phyloP scores from a whole-genome alignment of 331 rosid species.

The Malus hybrid region DNA sequence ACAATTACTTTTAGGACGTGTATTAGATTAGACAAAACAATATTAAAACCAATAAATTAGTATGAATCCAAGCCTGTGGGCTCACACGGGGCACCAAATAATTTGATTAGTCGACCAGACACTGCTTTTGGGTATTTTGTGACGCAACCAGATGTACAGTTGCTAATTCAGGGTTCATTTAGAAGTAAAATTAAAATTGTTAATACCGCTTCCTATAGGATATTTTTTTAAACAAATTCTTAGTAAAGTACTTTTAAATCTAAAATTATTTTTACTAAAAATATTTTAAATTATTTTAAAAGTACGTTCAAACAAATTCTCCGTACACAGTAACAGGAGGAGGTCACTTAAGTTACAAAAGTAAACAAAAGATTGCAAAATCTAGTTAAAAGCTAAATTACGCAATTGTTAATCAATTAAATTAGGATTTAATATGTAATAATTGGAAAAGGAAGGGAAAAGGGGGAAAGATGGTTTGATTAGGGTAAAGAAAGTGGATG shows the following conservation, averaged over 20 bases:
- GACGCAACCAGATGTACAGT: not conserved
- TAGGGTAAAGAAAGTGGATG: not conserved
- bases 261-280: too few species aligned
- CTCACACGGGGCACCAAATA: not conserved
- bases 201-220: fast-evolving
- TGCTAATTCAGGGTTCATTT: too few species aligned
- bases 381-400: not conserved
- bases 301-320: too few species aligned
- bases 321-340: too few species aligned
- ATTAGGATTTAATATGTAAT: not conserved
- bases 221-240: too few species aligned
- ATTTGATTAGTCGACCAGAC: not conserved
- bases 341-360: not conserved
- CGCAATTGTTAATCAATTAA: too few species aligned
- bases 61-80: too few species aligned
- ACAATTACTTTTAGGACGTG: not conserved
- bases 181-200: too few species aligned
- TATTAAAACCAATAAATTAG: not conserved
- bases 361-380: not conserved
- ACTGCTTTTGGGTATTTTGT: not conserved
- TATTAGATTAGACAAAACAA: not conserved
- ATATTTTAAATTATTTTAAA: too few species aligned
- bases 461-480: not conserved
- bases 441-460: not conserved
- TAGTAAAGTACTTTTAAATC: too few species aligned